Conservation (phyloP, 164 flowering plant genomes). For the Dillenia suffruticosa region DNA sequence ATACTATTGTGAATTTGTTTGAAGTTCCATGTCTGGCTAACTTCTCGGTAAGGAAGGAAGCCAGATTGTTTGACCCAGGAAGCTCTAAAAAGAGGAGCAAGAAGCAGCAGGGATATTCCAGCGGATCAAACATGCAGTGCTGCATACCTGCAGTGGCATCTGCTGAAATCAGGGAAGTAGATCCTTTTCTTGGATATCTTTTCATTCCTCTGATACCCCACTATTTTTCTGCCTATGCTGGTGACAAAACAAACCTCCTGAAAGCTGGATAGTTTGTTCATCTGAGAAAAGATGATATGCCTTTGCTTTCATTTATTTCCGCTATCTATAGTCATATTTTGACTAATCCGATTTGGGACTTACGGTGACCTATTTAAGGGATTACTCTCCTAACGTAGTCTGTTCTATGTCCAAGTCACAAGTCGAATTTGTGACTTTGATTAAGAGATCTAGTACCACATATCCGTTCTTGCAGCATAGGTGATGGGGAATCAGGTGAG, state of each 20-base stretch:
- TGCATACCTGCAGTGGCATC: slow-evolving; percentile 18
- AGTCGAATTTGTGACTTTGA: too few relatives aligned
- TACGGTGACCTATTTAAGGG: too few relatives aligned
- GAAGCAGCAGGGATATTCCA: slow-evolving; percentile 20
- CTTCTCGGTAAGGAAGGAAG: slow-evolving; percentile 13
- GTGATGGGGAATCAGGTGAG: too few relatives aligned
- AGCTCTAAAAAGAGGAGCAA: slow-evolving; percentile 7
- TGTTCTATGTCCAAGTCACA: too few relatives aligned
- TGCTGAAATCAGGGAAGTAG: slow-evolving; percentile 27
- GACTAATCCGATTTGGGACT: too few relatives aligned
- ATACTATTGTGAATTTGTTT: slow-evolving; percentile 9
- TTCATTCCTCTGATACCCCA: slow-evolving; percentile 66
- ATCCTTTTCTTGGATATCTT: slow-evolving; percentile 67
- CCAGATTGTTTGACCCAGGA: slow-evolving; percentile 3
- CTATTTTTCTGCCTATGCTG: background rate
- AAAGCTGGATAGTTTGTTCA: too few relatives aligned
- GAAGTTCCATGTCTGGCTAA: slow-evolving; percentile 19
- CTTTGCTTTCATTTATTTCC: background rate
- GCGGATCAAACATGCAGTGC: slow-evolving; percentile 21
- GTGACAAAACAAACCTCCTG: too few relatives aligned
- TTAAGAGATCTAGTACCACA: too few relatives aligned
- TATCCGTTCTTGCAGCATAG: too few relatives aligned
- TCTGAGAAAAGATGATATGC: background rate
- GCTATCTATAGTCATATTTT: too few relatives aligned
- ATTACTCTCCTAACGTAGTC: too few relatives aligned